phyloP scores from a whole-genome alignment of 345 rosid species.

The Eucalyptus melliodora region DNA sequence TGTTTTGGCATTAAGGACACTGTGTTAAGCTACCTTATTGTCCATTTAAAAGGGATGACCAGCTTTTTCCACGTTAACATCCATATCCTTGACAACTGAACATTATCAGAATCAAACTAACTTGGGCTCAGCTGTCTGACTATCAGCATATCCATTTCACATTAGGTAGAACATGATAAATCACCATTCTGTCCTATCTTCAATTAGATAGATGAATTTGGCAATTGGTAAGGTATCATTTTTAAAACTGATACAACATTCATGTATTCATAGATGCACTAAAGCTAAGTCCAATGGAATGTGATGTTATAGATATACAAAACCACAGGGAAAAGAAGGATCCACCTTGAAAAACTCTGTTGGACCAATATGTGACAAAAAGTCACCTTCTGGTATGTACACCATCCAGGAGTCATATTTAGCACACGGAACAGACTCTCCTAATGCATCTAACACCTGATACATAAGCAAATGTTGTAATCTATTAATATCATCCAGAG shows the following conservation, averaged over 20 bases:
- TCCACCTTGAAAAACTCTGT: slow-evolving; percentile 85
- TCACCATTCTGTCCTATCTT: background rate
- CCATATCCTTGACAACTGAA: background rate
- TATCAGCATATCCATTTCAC: background rate
- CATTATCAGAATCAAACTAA: background rate
- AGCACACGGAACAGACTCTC: slow-evolving; percentile 73
- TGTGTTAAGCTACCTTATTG: background rate
- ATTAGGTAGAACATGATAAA: background rate
- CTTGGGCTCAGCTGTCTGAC: background rate
- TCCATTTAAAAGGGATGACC: background rate
- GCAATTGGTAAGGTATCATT: no score
- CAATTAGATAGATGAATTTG: background rate
- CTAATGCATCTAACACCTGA: slow-evolving; percentile 87
- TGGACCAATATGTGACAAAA: slow-evolving; percentile 85
- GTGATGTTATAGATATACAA: background rate
- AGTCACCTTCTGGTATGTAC: slow-evolving; percentile 85
- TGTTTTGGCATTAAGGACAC: background rate
- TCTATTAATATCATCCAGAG: background rate
- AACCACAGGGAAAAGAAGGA: background rate
- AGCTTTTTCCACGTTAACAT: background rate
- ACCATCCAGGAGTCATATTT: slow-evolving; percentile 98
- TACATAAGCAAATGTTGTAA: background rate
- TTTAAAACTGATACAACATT: background rate
- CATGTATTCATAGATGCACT: background rate
- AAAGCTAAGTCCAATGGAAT: background rate